A percentile compares a stretch with the other conserved stretches of the same genome.
Conservation (phyloP, 345 rosid species). For the Zanthoxylum bungeanum region DNA sequence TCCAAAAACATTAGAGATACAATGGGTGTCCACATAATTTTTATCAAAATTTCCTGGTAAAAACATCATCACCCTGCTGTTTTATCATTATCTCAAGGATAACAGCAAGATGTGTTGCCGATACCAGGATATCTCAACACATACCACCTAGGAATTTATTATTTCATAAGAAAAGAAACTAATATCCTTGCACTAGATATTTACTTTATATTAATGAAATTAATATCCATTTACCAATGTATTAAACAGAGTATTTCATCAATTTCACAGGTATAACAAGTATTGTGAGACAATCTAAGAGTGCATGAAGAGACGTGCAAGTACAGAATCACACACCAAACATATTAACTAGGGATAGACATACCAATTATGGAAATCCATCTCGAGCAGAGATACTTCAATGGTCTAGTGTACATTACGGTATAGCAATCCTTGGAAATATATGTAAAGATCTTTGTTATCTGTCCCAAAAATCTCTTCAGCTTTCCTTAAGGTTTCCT, state of each 20-base stretch:
- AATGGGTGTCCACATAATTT: neutral
- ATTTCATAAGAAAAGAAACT: neutral
- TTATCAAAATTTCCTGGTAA: too few species aligned
- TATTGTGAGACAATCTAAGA: neutral
- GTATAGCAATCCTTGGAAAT: slow-evolving; percentile 80
- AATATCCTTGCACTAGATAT: neutral
- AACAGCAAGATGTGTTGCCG: neutral
- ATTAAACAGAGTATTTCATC: too few species aligned
- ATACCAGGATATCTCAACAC: neutral
- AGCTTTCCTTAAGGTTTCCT: slow-evolving; percentile 92
- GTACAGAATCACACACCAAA: neutral
- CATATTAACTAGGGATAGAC: neutral
- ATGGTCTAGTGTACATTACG: slow-evolving; percentile 47
- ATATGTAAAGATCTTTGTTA: slow-evolving; percentile 75
- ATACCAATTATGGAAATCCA: slow-evolving; percentile 18
- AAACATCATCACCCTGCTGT: neutral
- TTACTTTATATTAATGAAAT: neutral
- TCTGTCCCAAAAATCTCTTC: slow-evolving; percentile 88
- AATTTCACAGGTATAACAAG: neutral
- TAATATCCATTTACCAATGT: neutral
- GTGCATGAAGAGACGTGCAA: neutral
- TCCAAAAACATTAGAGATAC: neutral
- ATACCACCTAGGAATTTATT: neutral
- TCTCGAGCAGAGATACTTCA: slow-evolving; percentile 8
- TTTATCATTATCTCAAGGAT: neutral